phyloP scores from a whole-genome alignment of 768 basidiomycete genomes.

The Boletus subcaerulescens region DNA sequence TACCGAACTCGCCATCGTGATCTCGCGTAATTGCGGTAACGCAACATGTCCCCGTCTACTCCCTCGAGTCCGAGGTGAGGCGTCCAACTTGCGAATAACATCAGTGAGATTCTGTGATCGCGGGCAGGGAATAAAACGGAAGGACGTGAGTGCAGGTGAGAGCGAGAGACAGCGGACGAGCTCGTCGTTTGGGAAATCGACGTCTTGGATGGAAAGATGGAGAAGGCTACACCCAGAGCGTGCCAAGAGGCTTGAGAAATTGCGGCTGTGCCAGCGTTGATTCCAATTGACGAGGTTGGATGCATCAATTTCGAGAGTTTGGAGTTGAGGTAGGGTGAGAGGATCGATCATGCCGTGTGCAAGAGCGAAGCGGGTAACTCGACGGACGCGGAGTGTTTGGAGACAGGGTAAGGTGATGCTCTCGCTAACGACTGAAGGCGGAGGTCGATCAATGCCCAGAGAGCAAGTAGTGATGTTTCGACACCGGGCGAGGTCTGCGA shows the following conservation, averaged over 20 bases:
- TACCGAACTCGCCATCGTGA: conserved; percentile 15
- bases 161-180: conserved; percentile 17
- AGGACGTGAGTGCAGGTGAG: conserved; percentile 10
- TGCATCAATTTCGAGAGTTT: conserved; percentile 18
- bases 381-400: conserved; percentile 15
- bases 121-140: conserved; percentile 20
- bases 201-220: conserved; percentile 13
- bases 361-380: neutral
- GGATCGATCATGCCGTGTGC: neutral
- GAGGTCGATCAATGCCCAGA: conserved; percentile 8
- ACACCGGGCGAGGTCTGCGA: conserved; percentile 2
- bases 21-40: conserved; percentile 11
- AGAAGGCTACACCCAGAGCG: conserved; percentile 16
- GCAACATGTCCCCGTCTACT: neutral
- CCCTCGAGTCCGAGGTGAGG: neutral
- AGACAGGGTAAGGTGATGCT: conserved; percentile 9
- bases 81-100: conserved; percentile 6
- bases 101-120: conserved; percentile 15
- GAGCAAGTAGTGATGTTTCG: conserved; percentile 17
- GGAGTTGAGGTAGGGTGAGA: conserved; percentile 18
- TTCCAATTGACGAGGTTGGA: neutral
- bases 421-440: neutral
- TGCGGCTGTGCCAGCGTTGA: conserved; percentile 9
- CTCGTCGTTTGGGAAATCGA: conserved; percentile 21
- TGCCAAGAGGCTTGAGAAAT: conserved; percentile 15